Conservation (phyloP, 495 filamentous ascomycete species). For the Penicillium chermesinum region DNA sequence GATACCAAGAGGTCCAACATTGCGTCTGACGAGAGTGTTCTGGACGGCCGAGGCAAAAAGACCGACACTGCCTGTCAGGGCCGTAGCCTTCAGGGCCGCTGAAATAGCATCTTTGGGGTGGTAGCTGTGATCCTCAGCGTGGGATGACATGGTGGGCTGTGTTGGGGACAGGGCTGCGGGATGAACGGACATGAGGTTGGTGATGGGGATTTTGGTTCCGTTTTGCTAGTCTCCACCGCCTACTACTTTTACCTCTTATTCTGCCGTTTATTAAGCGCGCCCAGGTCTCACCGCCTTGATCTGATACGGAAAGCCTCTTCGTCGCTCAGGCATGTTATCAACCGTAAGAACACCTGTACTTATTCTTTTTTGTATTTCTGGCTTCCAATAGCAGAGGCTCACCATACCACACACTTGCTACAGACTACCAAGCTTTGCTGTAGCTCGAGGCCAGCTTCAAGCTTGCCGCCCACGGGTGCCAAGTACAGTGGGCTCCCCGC, state of each 20-base stretch:
- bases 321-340: background rate
- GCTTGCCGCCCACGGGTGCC: constrained; percentile 19
- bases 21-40: constrained; percentile 75
- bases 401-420: background rate
- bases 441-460: background rate
- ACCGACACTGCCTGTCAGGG: constrained; percentile 63
- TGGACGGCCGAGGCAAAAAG: constrained; percentile 69
- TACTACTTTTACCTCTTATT: constrained; percentile 1
- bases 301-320: background rate
- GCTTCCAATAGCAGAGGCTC: background rate
- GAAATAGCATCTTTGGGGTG: constrained; percentile 75
- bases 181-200: constrained; percentile 10
- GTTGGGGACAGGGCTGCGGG: constrained; percentile 24
- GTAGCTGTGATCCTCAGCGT: constrained; percentile 52
- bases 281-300: background rate
- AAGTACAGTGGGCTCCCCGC: constrained; percentile 28
- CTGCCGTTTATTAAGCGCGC: background rate
- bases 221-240: constrained; percentile 34
- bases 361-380: too few relatives aligned
- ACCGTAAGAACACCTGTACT: background rate
- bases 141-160: constrained; percentile 44
- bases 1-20: constrained; percentile 70
- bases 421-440: background rate
- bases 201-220: constrained; percentile 8
- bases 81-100: constrained; percentile 56